Conservation (phyloP, 148 eudicot genomes). For the Camellia lanceoleosa region DNA sequence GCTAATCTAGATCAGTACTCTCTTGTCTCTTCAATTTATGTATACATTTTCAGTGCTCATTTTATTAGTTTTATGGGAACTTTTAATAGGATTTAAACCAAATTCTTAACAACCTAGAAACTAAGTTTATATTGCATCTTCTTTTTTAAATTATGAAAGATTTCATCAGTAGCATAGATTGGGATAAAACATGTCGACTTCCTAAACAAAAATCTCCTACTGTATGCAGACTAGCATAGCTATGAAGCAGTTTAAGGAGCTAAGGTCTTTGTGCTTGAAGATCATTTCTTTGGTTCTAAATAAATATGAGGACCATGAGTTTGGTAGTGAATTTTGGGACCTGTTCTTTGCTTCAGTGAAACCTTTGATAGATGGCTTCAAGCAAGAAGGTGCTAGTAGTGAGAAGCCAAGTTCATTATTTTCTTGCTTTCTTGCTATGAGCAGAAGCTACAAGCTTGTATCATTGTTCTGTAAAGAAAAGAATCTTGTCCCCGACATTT, state of each 20-base stretch:
- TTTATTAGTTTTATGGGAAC: neutral
- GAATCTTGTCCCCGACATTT: conserved; percentile 69
- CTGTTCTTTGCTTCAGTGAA: conserved; percentile 69
- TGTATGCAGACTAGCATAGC: conserved; percentile 49
- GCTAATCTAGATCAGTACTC: conserved; percentile 6
- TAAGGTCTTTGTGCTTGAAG: conserved; percentile 86
- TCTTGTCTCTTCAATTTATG: neutral
- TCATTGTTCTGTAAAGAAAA: conserved; percentile 50
- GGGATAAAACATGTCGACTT: neutral
- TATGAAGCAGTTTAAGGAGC: conserved; percentile 67
- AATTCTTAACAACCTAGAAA: neutral
- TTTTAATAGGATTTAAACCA: neutral
- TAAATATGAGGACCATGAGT: conserved; percentile 68
- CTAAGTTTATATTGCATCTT: neutral
- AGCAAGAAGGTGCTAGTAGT: conserved; percentile 85
- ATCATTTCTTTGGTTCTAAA: conserved; percentile 57
- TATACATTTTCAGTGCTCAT: neutral
- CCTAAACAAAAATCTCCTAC: conserved; percentile 22
- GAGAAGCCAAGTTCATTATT: conserved; percentile 94
- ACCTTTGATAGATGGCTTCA: conserved; percentile 71
- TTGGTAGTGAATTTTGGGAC: conserved; percentile 76
- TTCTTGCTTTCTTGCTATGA: conserved; percentile 91
- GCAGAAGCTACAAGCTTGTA: conserved; percentile 73
- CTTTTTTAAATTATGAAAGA: neutral
- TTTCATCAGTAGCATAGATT: neutral